phyloP scores from a whole-genome alignment of 2,329 filamentous ascomycete species.

The Colletotrichum falcatum region DNA sequence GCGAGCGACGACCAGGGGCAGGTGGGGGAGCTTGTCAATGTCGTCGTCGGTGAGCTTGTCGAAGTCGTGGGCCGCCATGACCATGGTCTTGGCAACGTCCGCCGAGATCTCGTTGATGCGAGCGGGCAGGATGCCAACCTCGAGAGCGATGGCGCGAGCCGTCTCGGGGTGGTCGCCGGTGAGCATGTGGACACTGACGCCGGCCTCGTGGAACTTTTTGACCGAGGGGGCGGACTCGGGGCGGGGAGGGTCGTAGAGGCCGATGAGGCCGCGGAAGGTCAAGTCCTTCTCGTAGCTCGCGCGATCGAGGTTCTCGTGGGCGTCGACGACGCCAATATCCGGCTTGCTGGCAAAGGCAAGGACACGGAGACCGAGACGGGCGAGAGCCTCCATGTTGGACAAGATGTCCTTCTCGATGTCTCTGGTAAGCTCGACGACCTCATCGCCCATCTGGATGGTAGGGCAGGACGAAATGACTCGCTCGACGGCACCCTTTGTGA shows the following conservation, averaged over 20 bases:
- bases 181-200: slow-evolving; percentile 76
- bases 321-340: slow-evolving; percentile 51
- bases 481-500: slow-evolving; percentile 78
- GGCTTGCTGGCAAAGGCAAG: slow-evolving; percentile 70
- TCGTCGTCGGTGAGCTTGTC: slow-evolving; percentile 73
- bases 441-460: slow-evolving; percentile 58
- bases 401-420: slow-evolving; percentile 68
- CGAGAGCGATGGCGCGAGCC: slow-evolving; percentile 71
- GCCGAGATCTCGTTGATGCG: slow-evolving; percentile 63
- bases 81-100: slow-evolving; percentile 69
- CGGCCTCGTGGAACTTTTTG: slow-evolving; percentile 68
- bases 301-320: slow-evolving; percentile 61
- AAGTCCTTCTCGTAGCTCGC: slow-evolving; percentile 70
- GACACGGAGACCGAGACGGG: slow-evolving; percentile 75
- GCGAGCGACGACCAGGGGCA: slow-evolving; percentile 74
- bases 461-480: slow-evolving; percentile 74
- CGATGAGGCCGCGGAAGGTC: slow-evolving; percentile 75
- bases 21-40: slow-evolving; percentile 69
- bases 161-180: slow-evolving; percentile 77
- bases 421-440: slow-evolving; percentile 61
- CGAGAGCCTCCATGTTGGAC: slow-evolving; percentile 76
- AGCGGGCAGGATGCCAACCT: slow-evolving; percentile 71
- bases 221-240: slow-evolving; percentile 73
- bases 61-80: slow-evolving; percentile 76
- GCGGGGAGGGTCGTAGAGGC: slow-evolving; percentile 79